phyloP scores from a whole-genome alignment of 208 protist genomes.

The Acanthamoeba sp. region DNA sequence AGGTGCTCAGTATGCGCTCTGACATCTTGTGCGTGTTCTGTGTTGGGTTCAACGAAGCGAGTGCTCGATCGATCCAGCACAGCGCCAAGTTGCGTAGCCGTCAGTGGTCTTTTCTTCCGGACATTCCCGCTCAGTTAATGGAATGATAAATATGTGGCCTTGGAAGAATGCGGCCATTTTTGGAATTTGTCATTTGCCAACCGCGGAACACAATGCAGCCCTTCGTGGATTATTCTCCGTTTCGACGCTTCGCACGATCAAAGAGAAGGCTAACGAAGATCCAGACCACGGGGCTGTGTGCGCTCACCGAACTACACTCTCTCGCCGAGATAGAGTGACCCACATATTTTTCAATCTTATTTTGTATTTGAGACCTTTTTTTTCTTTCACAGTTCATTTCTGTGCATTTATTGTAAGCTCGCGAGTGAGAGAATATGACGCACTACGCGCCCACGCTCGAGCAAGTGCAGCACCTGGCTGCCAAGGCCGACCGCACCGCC shows the following conservation, averaged over 20 bases:
- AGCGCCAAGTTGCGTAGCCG: too few relatives aligned
- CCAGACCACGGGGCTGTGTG: too few relatives aligned
- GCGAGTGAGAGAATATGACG: not conserved
- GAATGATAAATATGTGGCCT: too few relatives aligned
- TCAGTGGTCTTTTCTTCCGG: too few relatives aligned
- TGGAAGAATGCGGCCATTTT: too few relatives aligned
- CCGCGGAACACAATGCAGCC: not conserved
- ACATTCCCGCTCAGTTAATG: too few relatives aligned
- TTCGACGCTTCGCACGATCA: not conserved
- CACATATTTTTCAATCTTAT: too few relatives aligned
- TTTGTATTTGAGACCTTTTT: not conserved
- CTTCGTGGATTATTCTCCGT: not conserved
- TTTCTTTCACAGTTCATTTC: not conserved
- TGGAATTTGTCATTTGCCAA: too few relatives aligned
- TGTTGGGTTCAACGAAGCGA: too few relatives aligned
- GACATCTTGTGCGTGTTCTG: slow-evolving; percentile 9
- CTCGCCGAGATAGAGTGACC: too few relatives aligned
- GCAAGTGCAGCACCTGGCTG: not conserved
- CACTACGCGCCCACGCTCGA: slow-evolving; percentile 16
- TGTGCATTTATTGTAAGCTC: not conserved
- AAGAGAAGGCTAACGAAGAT: not conserved
- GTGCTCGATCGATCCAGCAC: too few relatives aligned
- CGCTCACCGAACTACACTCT: too few relatives aligned
- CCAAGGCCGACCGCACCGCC: not conserved
- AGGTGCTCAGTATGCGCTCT: slow-evolving; percentile 8